Base-by-base conservation (phyloP, 1,284 basidiomycete genomes). In the Cutaneotrichosporon spelunceum region DNA sequence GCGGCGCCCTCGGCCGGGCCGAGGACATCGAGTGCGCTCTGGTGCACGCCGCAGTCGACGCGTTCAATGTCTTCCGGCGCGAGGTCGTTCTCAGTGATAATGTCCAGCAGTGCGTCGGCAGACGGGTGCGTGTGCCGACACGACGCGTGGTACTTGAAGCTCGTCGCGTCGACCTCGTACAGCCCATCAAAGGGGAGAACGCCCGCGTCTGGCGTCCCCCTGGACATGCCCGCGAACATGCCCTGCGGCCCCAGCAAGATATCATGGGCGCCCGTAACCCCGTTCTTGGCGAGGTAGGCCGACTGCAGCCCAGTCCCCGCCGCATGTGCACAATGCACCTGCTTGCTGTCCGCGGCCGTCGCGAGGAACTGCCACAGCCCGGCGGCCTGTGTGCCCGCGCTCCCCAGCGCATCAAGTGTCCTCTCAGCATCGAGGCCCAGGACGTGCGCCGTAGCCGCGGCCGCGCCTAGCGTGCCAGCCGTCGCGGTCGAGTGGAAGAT, bases 111-210 rank as follows among this genome's bases (percentile, higher is more conserved):
- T 13, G 49, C 57, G 49, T 58, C 57, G 11, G 57, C 57, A 6
- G n/a, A 24, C n/a, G 57, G 57, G 57, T 58, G 57, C 34, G 57
- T 58, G 57, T 58, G 57, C 27, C 57, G 49, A 39, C 57, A 58
- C 48, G 57, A 58, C 27, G 57, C 24, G 57, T 58, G 57, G 57
- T 53, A 58, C 57, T 58, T 58, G 57, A 52, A 58, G 49, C 48
- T 52, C 36, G 49, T 52, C 13, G 36, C 57, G 49, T 58, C 57
- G 48, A 58, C 50, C 49, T 58, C 49, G 49, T 49, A 58, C 34
- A 33, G n/a, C 16, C 49, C 49, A n/a, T 52, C 49, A 4, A 52
- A 39, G n/a, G 49, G 48, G 36, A 58, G 57, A 19, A 58, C 49
- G n/a, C 14, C 7, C 5, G 34, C 34, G 49, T 58, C 57, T 2